Evolutionary conservation across 2,329 filamentous ascomycete genomes (phyloP), one percentile per base, ranked within the genome.

Genomic region (Microcyclospora tardicrescens): DNA sequence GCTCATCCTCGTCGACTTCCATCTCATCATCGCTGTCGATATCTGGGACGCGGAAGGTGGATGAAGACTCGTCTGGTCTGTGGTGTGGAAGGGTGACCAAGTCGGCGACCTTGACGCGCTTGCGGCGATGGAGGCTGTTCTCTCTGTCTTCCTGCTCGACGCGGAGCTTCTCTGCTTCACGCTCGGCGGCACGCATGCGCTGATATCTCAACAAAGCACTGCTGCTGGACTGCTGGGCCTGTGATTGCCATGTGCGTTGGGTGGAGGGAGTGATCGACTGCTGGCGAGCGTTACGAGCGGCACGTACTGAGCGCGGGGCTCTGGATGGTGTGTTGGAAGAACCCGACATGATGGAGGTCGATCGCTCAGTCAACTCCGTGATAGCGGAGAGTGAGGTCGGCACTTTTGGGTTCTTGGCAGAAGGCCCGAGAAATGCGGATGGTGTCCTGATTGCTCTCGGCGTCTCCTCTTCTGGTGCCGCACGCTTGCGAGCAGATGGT

Each of bases 61-160:
- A 45, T n/a, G 31, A 36, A 3, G 48, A 34, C 14, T 58, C 55
- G 19, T 54, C 55, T 4, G 54, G 55, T 10, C 43, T 43, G 35
- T 52, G 53, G 41, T 55, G 52, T 37, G 55, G 55, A 19, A 58
- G 55, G 10, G 27, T 31, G 10, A 43, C 42, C 10, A 58, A 40
- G n/a, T 50, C 39, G 38, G 57, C 54, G 33, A 57, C 42, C 43
- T 57, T 58, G 35, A 57, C 52, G 15, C 52, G 43, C 47, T 58
- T 58, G 33, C 48, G 51, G 16, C 43, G 37, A 33, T 49, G 39
- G 34, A 28, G n/a, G 10, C 19, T 33, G 30, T 50, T 50, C 37
- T 56, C 48, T 28, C 34, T 41, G 33, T 53, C 35, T 24, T 56
- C 52, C 27, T 44, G 41, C 30, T 56, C 51, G 28, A 47, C 27